Evolutionary conservation across 306 rosid genomes (phyloP), one percentile per base, ranked within the genome.

Genomic region (Sindora glabra): DNA sequence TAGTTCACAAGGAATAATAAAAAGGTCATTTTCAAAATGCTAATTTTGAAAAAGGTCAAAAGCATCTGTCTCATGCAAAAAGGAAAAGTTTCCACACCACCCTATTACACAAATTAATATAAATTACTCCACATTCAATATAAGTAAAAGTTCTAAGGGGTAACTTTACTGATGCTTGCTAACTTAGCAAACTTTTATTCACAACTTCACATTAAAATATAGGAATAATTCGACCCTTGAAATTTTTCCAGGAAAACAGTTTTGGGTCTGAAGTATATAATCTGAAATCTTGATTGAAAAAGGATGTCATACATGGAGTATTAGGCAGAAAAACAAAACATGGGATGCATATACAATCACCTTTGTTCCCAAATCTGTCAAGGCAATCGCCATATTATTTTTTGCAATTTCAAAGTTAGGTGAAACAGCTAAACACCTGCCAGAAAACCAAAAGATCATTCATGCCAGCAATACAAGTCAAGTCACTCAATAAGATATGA

Each of bases 371-470:
- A 94, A 78, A 75, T 94, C 99, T 41, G 99, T 94, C 87, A 89
- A 83, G 61, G 99, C 99, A 74, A 94, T 94, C 62, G 99, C 95
- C 99, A 94, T 94, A 71, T 94, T 94, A 64, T 94, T 94, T 77
- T 94, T 94, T 45, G 99, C 99, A 80, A 94, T 94, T 79, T 94
- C 99, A 38, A 94, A 94, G 80, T 94, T 94, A 18, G 99, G 99
- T 51, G 95, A 89, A 73, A 94, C 99, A 47, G 99, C 77, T 68
- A 94, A 79, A 74, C 99, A 94, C 84, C 99, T 92, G 86, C 53
- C 65, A 63, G 44, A 78, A 32, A 64, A 67, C 50, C 38, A 69
- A 54, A 23, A 40, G 68, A 48, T 34, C 50, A 77, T 27, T 37
- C 2, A 48, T 16, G 27, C 36, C 54, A 27, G 64, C 33, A 61